phyloP scores from a whole-genome alignment of 78 protist species.

The Dictyostelium discoideum region DNA sequence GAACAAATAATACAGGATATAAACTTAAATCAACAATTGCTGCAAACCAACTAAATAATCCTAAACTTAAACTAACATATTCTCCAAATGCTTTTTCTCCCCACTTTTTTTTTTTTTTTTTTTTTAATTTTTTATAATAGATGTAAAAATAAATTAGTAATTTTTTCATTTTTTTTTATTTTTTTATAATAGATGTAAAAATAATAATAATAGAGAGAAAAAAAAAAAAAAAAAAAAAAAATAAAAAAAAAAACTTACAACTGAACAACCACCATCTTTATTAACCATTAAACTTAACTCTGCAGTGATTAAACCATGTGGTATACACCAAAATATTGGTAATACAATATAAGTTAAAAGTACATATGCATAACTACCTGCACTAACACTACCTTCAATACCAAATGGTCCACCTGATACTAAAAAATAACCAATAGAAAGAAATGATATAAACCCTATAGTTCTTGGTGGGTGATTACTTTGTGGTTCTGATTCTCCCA shows the following conservation, averaged over 20 bases:
- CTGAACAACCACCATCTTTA: slow-evolving; percentile 70
- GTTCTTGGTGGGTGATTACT: slow-evolving; percentile 60
- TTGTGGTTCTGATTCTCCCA: background rate
- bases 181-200: background rate
- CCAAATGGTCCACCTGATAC: slow-evolving; percentile 44
- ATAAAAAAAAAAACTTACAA: background rate
- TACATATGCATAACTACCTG: slow-evolving; percentile 58
- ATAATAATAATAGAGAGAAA: too few species aligned
- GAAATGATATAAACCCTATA: slow-evolving; percentile 34
- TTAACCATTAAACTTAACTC: background rate
- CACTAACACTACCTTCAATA: slow-evolving; percentile 42
- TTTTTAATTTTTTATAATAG: too few species aligned
- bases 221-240: too few species aligned
- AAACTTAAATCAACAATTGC: slow-evolving; percentile 30
- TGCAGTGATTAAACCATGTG: slow-evolving; percentile 70
- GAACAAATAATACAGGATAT: slow-evolving; percentile 58
- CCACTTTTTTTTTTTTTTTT: slow-evolving; percentile 34
- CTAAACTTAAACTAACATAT: slow-evolving; percentile 7
- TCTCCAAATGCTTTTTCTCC: slow-evolving; percentile 69
- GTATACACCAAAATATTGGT: slow-evolving; percentile 69
- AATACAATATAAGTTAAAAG: background rate
- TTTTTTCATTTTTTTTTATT: background rate
- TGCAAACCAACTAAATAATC: slow-evolving; percentile 54
- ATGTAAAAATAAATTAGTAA: too few species aligned
- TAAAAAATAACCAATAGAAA: slow-evolving; percentile 40